phyloP scores from a whole-genome alignment of 2,329 filamentous ascomycete species.

The Penicillium brevicompactum region DNA sequence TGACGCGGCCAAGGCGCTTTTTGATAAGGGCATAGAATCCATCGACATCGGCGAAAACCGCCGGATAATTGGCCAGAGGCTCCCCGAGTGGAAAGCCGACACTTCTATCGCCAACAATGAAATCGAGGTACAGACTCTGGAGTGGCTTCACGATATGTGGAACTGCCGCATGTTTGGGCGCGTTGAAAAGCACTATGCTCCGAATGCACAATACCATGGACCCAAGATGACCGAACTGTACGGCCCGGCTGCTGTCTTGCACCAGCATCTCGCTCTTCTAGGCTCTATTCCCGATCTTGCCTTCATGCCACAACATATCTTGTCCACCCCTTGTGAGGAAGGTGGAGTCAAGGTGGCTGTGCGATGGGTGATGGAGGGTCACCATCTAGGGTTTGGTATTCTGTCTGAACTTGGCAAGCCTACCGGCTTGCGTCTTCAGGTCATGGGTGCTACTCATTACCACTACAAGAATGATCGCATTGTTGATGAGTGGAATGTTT shows the following conservation, averaged over 20 bases:
- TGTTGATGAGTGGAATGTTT: constrained; percentile 10
- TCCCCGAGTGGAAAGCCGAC: not conserved
- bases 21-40: constrained; percentile 4
- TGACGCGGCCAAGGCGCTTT: constrained; percentile 3
- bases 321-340: constrained; percentile 5
- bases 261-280: constrained; percentile 8
- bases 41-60: constrained; percentile 10
- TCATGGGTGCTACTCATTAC: constrained; percentile 8
- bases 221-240: constrained; percentile 9
- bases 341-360: constrained; percentile 8
- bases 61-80: constrained; percentile 4
- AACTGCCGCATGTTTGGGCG: constrained; percentile 6
- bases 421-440: constrained; percentile 2
- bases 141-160: constrained; percentile 7
- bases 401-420: constrained; percentile 7
- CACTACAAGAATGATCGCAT: constrained; percentile 6
- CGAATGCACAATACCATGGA: constrained; percentile 6
- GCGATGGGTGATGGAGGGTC: constrained; percentile 7
- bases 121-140: constrained; percentile 3
- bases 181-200: constrained; percentile 6
- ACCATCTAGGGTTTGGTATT: constrained; percentile 3
- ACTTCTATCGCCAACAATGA: constrained; percentile 10
- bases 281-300: constrained; percentile 7
- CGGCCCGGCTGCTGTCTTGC: constrained; percentile 5
- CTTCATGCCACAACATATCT: constrained; percentile 9